These are phyloP conservation scores for Naganishia albida DNA, from an alignment of 1,284 basidiomycete species.

Conservation along the genomic window DNA sequence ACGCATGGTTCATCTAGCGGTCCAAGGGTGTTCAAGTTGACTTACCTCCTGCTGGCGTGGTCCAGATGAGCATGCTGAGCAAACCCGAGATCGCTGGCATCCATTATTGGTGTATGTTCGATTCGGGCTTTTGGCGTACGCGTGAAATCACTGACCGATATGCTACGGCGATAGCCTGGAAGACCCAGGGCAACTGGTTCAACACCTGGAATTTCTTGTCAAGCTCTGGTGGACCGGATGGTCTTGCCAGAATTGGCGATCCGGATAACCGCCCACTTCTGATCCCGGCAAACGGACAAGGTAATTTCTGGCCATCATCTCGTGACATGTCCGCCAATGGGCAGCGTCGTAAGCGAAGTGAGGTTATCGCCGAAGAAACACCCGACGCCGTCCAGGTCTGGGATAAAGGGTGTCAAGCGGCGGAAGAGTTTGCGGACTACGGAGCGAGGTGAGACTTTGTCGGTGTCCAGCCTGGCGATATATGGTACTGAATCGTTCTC, in stretches of 20 bases:
- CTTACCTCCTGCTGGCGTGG: too few species aligned
- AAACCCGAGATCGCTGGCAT: conserved; percentile 7
- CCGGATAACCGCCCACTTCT: conserved; percentile 8
- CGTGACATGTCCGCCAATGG: conserved; percentile 1
- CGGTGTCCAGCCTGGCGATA: neutral
- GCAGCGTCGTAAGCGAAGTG: neutral
- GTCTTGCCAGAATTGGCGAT: neutral
- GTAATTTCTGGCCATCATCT: neutral
- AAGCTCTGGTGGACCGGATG: conserved; percentile 11
- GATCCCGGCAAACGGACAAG: neutral
- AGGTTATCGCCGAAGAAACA: neutral
- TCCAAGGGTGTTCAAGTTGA: neutral
- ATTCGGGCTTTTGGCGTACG: neutral
- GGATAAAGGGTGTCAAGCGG: conserved; percentile 28
- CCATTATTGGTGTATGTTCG: conserved; percentile 17
- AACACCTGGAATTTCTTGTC: conserved; percentile 27
- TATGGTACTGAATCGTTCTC: neutral
- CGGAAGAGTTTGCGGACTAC: conserved; percentile 11
- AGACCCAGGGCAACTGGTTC: conserved; percentile 11
- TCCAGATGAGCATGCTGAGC: conserved; percentile 12
- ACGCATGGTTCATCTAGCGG: neutral
- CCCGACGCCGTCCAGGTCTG: conserved; percentile 14
- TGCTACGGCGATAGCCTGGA: conserved; percentile 12
- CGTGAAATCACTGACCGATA: neutral
- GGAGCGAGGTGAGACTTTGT: conserved; percentile 5